Base-by-base conservation (phyloP, 768 basidiomycete species). In the Cystofilobasidium bisporidii region DNA sequence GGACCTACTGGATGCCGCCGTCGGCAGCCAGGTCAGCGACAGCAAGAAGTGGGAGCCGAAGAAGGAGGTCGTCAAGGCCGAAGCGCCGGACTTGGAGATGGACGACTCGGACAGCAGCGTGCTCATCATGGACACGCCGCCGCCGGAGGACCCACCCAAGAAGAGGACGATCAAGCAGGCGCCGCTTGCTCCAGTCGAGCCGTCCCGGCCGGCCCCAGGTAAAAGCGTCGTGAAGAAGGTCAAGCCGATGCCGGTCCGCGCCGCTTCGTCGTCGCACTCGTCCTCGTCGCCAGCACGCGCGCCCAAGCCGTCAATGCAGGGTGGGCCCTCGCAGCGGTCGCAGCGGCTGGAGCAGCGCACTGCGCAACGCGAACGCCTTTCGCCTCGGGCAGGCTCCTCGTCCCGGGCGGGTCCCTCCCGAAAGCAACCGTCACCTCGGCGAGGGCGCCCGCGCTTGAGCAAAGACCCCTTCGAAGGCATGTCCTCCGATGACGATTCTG, bases 41-140 rank as follows among this genome's bases (percentile, higher is more conserved):
- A 6, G 41, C 41, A 3, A 3, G 41, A 14, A 14, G 41, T 4
- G 10, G 41, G 14, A 43, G 41, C 3, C 12, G 3, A 4, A 43
- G 41, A 3, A 17, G 47, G 47, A 22, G 2, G 47, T 48, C 47
- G 47, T 56, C 28, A 32, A 56, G 28, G 5, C 17, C 8, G 53
- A 56, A 14, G 4, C 5, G 3, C 2, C n/a, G n/a, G 10, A 3
- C 53, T 15, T 11, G 10, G 43, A 15, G 4, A 8, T 43, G 10
- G 53, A 56, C 20, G 53, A 56, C 28, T 56, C 53, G 53, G 53
- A 56, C 53, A 15, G 53, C 28, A 56, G 53, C 53, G 6, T 28
- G 8, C 53, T 56, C 28, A 56, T 56, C 53, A 56, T 56, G 53
- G 53, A 56, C 18, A 56, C 53, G 53, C 53, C 53, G 12, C 26